Percentiles rank a stretch among this genome's conserved stretches.
These are phyloP conservation scores for Shiraia bambusicola DNA, from an alignment of 2,329 filamentous ascomycete species.

Conservation along the genomic window DNA sequence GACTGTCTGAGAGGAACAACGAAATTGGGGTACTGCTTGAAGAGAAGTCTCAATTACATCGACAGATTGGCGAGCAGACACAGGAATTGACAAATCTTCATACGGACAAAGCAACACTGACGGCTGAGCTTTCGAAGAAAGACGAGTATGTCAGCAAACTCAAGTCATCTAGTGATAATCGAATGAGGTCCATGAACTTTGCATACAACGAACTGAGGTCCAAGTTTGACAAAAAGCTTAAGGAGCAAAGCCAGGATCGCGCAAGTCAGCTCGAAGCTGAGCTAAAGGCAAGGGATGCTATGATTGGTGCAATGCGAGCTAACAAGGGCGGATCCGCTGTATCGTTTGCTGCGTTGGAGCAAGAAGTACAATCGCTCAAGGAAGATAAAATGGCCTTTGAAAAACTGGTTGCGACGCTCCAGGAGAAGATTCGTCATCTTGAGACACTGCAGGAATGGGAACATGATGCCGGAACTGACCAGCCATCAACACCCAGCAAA, in stretches of 20 bases:
- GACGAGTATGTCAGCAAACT: slow-evolving; percentile 32
- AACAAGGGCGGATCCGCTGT: slow-evolving; percentile 26
- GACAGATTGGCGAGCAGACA: slow-evolving; percentile 27
- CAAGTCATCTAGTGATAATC: slow-evolving; percentile 20
- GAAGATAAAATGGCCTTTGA: slow-evolving; percentile 38
- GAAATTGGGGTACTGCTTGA: slow-evolving; percentile 31
- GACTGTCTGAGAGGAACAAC: slow-evolving; percentile 28
- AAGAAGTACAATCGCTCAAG: slow-evolving; percentile 29
- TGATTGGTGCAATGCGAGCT: slow-evolving; percentile 29
- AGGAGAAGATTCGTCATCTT: slow-evolving; percentile 33
- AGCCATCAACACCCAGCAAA: slow-evolving; percentile 6
- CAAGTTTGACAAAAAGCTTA: slow-evolving; percentile 18
- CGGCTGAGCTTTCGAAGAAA: slow-evolving; percentile 27
- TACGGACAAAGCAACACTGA: slow-evolving; percentile 24
- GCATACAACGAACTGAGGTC: slow-evolving; percentile 24
- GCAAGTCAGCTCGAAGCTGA: slow-evolving; percentile 17
- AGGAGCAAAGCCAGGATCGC: slow-evolving; percentile 14
- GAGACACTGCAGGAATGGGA: slow-evolving; percentile 30
- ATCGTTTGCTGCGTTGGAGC: slow-evolving; percentile 30
- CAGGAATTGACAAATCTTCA: slow-evolving; percentile 27
- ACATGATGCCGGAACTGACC: slow-evolving; percentile 9
- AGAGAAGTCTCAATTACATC: slow-evolving; percentile 32
- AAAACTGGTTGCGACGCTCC: slow-evolving; percentile 30
- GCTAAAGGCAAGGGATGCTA: slow-evolving; percentile 27
- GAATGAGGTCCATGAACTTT: slow-evolving; percentile 23